phyloP scores from a whole-genome alignment of 331 rosid genomes.

The Quercus lobata region DNA sequence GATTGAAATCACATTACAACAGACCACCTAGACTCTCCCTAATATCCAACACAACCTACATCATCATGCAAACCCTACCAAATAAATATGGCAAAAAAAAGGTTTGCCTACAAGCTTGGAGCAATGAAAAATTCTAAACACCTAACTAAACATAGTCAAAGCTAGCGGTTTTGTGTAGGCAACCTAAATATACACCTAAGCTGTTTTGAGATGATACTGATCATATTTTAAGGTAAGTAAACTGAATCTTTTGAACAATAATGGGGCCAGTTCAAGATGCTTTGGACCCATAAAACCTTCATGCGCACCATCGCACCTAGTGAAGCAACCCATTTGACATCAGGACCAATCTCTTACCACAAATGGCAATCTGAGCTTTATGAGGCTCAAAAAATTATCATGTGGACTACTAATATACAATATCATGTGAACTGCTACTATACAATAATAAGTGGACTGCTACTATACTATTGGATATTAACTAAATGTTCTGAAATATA shows the following conservation, averaged over 20 bases:
- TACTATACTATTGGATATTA: not conserved
- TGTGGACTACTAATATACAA: not conserved
- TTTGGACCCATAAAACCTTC: not conserved
- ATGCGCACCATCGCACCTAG: not conserved
- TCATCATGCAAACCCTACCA: not conserved
- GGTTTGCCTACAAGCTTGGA: not conserved
- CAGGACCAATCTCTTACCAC: not conserved
- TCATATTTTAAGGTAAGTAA: not conserved
- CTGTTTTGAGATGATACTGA: not conserved
- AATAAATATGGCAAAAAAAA: not conserved
- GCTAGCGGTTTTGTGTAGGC: not conserved
- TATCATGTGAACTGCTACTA: not conserved
- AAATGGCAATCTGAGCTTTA: not conserved
- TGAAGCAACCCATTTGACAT: not conserved
- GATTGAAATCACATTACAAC: not conserved
- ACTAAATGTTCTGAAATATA: not conserved
- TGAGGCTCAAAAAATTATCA: not conserved
- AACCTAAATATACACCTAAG: not conserved
- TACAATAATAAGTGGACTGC: not conserved
- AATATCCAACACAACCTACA: not conserved
- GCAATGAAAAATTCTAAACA: not conserved
- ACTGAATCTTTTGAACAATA: not conserved
- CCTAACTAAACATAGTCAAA: not conserved
- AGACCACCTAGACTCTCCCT: not conserved
- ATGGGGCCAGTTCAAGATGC: not conserved